Conservation (phyloP, 2,329 filamentous ascomycete genomes). For the Ophiostoma ulmi region DNA sequence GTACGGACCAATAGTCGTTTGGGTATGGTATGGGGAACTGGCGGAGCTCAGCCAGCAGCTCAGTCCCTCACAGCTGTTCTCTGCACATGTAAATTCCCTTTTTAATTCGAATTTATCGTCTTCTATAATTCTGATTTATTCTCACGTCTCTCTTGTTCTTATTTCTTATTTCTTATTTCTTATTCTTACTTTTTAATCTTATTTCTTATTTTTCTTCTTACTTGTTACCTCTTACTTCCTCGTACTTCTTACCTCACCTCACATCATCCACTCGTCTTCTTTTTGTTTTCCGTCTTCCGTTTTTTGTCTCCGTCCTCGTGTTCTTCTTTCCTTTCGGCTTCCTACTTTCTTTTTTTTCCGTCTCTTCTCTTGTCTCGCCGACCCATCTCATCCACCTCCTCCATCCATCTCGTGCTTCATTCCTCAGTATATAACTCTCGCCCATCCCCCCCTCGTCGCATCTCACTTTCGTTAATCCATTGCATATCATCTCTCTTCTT, state of each 20-base stretch:
- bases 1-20: neutral
- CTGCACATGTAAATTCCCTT: neutral
- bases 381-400: neutral
- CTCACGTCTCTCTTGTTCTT: neutral
- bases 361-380: neutral
- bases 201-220: constrained; percentile 6
- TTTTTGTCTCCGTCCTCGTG: neutral
- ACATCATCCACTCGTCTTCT: neutral
- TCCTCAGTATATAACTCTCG: constrained; percentile 20
- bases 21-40: constrained; percentile 10
- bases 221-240: neutral
- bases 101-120: neutral
- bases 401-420: neutral
- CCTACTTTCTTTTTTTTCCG: neutral
- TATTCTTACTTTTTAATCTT: neutral
- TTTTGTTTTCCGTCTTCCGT: neutral
- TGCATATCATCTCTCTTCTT: constrained; percentile 12
- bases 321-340: neutral
- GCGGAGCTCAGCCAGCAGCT: neutral
- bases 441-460: constrained; percentile 10
- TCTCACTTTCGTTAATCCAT: neutral
- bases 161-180: neutral
- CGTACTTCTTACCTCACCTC: constrained; percentile 4
- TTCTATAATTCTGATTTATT: neutral
- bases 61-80: neutral